Conservation (phyloP, 495 filamentous ascomycete genomes). For the Astrothelium macrocarpum region DNA sequence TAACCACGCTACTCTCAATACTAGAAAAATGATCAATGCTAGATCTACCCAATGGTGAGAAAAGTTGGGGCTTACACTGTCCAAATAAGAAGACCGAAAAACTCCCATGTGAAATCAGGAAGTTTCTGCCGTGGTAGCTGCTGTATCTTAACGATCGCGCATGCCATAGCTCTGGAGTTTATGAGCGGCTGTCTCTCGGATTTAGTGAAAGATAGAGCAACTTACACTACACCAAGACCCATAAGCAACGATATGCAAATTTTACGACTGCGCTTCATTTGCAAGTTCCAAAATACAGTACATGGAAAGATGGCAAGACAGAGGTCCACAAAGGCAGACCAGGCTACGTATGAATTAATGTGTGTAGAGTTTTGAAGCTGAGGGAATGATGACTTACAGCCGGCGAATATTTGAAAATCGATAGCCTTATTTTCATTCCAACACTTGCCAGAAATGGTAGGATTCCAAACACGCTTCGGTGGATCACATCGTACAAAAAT, state of each 20-base stretch:
- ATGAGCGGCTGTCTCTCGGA: background rate
- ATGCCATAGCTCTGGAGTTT: background rate
- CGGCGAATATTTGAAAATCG: background rate
- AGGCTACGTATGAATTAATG: background rate
- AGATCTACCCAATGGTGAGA: background rate
- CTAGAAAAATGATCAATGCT: background rate
- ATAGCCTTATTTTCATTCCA: no score
- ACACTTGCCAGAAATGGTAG: background rate
- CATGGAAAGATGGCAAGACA: background rate
- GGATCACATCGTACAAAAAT: background rate
- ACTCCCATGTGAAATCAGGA: background rate
- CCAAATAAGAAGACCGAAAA: background rate
- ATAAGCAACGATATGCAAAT: background rate
- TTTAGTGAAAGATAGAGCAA: background rate
- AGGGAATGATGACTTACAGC: background rate
- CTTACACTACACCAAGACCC: background rate
- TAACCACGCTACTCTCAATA: background rate
- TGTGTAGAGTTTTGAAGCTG: background rate
- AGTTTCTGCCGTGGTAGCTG: background rate
- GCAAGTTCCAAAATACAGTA: background rate
- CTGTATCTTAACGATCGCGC: background rate
- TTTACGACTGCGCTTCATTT: background rate
- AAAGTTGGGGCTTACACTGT: background rate
- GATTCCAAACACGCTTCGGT: background rate
- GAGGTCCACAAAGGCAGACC: background rate